These are phyloP conservation scores for Bipolaris victoriae DNA, from an alignment of 2,329 filamentous ascomycete species.

Conservation along the genomic window DNA sequence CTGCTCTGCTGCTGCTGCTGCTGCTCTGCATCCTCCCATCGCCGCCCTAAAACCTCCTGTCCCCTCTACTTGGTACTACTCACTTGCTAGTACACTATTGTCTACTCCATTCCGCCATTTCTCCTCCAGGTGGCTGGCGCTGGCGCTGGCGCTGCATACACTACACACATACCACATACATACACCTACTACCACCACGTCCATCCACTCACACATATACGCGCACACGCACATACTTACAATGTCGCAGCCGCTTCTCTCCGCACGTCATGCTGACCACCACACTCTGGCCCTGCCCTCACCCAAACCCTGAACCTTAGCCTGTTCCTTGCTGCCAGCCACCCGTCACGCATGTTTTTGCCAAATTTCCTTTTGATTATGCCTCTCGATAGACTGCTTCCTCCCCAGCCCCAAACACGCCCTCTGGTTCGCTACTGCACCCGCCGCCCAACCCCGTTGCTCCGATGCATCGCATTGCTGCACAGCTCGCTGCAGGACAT, in stretches of 20 bases:
- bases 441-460: conserved; percentile 13
- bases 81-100: too few species aligned
- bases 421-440: conserved; percentile 4
- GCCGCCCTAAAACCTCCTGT: not conserved
- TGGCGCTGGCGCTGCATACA: too few species aligned
- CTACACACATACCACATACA: too few species aligned
- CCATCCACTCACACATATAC: not conserved
- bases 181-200: not conserved
- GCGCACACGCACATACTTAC: not conserved
- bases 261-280: conserved; percentile 5
- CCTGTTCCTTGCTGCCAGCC: conserved; percentile 2
- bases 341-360: conserved; percentile 1
- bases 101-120: too few species aligned
- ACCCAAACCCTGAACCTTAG: not conserved
- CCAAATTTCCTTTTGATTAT: conserved; percentile 6
- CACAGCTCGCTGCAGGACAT: conserved; percentile 21
- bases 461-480: conserved; percentile 8
- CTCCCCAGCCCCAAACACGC: conserved; percentile 9
- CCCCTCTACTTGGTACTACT: not conserved
- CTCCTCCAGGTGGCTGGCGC: too few species aligned
- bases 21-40: too few species aligned
- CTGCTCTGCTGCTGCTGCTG: not conserved
- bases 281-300: not conserved
- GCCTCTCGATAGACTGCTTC: conserved; percentile 1
- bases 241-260: not conserved